Base-by-base conservation (phyloP, 2,329 filamentous ascomycete genomes). In the Botrytis fabae region DNA sequence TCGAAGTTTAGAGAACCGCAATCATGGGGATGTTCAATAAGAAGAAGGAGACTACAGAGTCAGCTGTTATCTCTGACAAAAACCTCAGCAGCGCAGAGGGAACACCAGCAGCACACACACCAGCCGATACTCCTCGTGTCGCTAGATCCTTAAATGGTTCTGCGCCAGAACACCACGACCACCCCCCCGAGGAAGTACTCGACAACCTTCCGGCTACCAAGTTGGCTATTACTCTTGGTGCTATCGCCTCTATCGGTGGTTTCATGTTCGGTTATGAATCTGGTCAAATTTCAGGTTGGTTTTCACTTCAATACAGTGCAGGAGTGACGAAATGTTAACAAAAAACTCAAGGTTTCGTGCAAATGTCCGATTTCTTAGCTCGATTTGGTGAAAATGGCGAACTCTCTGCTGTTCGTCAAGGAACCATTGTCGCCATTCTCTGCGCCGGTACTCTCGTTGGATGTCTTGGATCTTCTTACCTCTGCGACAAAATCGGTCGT, bases 391-490 rank as follows among this genome's bases (percentile, higher is more conserved):
- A 85, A 46, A 75, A 78, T 59, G 79, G 83, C 5, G 72, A 78
- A 35, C 92, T 92, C 81, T 86, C 84, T 71, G 86, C 90, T 28
- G 86, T 85, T 9, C 70, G 70, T 85, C 89, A 90, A 76, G 90
- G 90, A 69, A 87, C 88, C 25, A 89, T 92, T 73, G 87, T 89
- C 71, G 89, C 87, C 76, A 83, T 92, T n/a, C 83, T 90, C 60
- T 87, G 87, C 20, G 85, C 90, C 70, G 90, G 90, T 35, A 88
- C 87, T 35, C 81, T 91, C 40, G 77, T 90, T 46, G 89, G 89
- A 63, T 87, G 88, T 71, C 81, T 91, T 12, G 77, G 85, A 48
- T 84, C 86, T n/a, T 89, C 89, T 16, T 88, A 87, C 40, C 82
- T 92, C 57, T 87, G 89, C 54, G 90, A 92, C 74, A 82, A 82